Conservation (phyloP, 1,284 basidiomycete species). For the Naganishia albida region DNA sequence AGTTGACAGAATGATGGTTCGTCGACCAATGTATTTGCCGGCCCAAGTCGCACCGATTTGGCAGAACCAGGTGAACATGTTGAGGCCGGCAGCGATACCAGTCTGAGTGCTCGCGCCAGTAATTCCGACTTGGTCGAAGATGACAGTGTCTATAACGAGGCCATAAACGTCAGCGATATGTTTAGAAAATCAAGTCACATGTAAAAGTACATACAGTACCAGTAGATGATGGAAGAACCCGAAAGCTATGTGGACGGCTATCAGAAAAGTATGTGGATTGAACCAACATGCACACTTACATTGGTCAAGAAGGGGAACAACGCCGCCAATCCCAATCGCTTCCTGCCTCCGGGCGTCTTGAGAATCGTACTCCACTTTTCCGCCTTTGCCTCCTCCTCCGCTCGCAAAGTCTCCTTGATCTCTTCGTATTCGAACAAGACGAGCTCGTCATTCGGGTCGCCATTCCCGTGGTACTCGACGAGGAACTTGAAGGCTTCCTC, state of each 20-base stretch:
- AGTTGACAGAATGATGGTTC: conserved; percentile 47
- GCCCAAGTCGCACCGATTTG: conserved; percentile 48
- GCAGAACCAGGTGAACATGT: conserved; percentile 51
- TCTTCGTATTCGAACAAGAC: conserved; percentile 63
- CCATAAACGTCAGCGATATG: not conserved
- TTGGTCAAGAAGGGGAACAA: conserved; percentile 51
- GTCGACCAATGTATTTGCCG: conserved; percentile 47
- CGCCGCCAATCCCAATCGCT: conserved; percentile 48
- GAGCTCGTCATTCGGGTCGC: conserved; percentile 41
- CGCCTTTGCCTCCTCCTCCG: conserved; percentile 59
- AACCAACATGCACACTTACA: conserved; percentile 34
- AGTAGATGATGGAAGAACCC: conserved; percentile 53
- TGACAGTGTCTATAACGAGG: conserved; percentile 40
- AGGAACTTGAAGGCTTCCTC: conserved; percentile 45
- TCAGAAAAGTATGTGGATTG: not conserved
- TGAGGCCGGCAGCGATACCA: conserved; percentile 53
- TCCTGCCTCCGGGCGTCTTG: conserved; percentile 42
- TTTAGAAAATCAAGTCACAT: not conserved
- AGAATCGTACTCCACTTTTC: conserved; percentile 51
- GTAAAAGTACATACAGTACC: conserved; percentile 43
- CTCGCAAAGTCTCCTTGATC: conserved; percentile 61
- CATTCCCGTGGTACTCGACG: conserved; percentile 45
- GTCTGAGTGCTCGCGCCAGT: conserved; percentile 51
- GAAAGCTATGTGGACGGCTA: conserved; percentile 32
- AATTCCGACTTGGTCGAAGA: conserved; percentile 53